phyloP scores from a whole-genome alignment of 495 filamentous ascomycete genomes.

The Xylaria venustula region DNA sequence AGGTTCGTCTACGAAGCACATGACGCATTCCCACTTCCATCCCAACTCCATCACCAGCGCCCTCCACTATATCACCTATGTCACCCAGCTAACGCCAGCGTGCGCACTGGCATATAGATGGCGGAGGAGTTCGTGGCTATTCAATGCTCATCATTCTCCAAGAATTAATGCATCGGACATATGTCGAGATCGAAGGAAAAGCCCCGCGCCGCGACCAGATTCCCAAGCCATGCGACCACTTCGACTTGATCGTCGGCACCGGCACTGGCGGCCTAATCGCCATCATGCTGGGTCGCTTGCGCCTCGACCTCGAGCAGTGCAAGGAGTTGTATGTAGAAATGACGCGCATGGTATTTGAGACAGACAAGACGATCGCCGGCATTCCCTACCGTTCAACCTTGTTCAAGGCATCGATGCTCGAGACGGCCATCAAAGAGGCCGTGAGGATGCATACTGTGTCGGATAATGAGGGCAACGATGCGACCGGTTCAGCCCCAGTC shows the following conservation, averaged over 20 bases:
- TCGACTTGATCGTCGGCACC: conserved; percentile 92
- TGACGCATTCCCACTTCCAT: too few relatives aligned
- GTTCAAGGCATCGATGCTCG: conserved; percentile 93
- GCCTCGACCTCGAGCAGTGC: conserved; percentile 91
- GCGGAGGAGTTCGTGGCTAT: conserved; percentile 94
- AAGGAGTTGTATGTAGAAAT: conserved; percentile 94
- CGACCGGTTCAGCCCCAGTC: conserved; percentile 21
- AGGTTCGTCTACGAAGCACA: conserved; percentile 59
- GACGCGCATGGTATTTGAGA: conserved; percentile 92
- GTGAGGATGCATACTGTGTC: conserved; percentile 83
- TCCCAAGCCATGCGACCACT: conserved; percentile 96
- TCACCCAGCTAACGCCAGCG: conserved; percentile 13
- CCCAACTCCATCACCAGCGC: not conserved
- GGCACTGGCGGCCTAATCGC: conserved; percentile 95
- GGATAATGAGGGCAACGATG: conserved; percentile 78
- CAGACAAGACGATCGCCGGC: conserved; percentile 93
- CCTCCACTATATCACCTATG: not conserved
- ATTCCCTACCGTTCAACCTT: conserved; percentile 90
- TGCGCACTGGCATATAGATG: conserved; percentile 57
- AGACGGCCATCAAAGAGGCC: conserved; percentile 88
- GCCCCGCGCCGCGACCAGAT: conserved; percentile 84
- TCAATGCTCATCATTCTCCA: conserved; percentile 94
- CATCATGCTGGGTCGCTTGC: conserved; percentile 89
- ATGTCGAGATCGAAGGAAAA: conserved; percentile 79
- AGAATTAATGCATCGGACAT: conserved; percentile 92